Evolutionary conservation across 73 alveolate species (phyloP).

Genomic region (Paramecium caudatum): DNA sequence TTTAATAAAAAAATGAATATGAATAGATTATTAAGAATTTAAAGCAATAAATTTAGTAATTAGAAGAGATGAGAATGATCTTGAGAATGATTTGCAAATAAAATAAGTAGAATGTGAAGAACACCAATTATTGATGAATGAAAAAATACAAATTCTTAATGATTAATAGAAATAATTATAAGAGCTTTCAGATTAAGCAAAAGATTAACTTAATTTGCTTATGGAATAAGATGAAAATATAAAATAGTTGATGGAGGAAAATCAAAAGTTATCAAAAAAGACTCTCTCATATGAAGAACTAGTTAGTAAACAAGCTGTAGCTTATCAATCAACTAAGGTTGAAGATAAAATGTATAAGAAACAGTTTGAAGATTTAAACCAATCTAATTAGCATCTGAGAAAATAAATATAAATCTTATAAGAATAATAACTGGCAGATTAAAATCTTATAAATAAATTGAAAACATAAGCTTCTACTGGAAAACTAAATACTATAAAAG

Average conservation of each 20-base stretch:
- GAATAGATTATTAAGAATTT: background rate
- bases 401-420: background rate
- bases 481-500: background rate
- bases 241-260: background rate
- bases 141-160: constrained; percentile 1
- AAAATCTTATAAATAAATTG: background rate
- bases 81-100: background rate
- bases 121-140: background rate
- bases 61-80: background rate
- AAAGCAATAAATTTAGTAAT: background rate
- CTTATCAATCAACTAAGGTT: background rate
- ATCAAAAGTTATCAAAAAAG: background rate
- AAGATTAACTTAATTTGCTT: background rate
- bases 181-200: background rate
- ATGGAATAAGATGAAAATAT: background rate
- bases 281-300: background rate
- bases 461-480: background rate
- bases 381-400: constrained; percentile 47
- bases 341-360: constrained; percentile 33
- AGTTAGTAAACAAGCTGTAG: background rate
- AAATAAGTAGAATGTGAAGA: background rate
- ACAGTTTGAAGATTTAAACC: background rate
- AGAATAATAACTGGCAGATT: background rate
- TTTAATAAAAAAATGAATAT: background rate
- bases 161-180: background rate